These are phyloP conservation scores for Globisporangium perplexum DNA, from an alignment of 352 stramenopile genomes.

Conservation along the genomic window DNA sequence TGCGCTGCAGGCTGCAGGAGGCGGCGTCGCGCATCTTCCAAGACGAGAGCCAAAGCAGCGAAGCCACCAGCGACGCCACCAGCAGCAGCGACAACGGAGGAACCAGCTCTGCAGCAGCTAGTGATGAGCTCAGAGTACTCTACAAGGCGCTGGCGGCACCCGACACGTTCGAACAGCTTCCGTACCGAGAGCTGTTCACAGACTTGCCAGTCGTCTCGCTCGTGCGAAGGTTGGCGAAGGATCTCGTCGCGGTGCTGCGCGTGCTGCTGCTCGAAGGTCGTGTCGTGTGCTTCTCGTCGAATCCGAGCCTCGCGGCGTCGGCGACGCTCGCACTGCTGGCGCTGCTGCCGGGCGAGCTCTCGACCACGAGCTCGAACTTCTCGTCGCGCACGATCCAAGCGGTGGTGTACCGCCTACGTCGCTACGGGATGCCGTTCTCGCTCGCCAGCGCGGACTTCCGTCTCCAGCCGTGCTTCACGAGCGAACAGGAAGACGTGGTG, in stretches of 20 bases:
- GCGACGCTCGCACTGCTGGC: constrained; percentile 47
- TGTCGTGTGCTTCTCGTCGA: constrained; percentile 69
- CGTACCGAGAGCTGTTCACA: constrained; percentile 31
- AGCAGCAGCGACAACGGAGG: not conserved
- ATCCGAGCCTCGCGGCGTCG: constrained; percentile 40
- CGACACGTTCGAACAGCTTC: constrained; percentile 26
- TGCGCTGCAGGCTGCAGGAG: constrained; percentile 30
- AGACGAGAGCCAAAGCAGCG: constrained; percentile 1
- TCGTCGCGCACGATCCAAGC: constrained; percentile 35
- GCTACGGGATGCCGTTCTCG: constrained; percentile 40
- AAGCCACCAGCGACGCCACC: too few relatives aligned
- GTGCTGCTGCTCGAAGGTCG: constrained; percentile 72
- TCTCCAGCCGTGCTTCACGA: constrained; percentile 46
- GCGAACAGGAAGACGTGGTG: constrained; percentile 18
- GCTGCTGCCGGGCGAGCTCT: constrained; percentile 43
- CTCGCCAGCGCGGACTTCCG: constrained; percentile 31
- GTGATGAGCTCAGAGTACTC: constrained; percentile 22
- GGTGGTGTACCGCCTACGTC: constrained; percentile 29
- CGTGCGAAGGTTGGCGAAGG: constrained; percentile 39
- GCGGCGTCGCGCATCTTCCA: constrained; percentile 30
- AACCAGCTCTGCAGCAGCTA: not conserved
- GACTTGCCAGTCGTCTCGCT: constrained; percentile 43
- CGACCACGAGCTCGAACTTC: constrained; percentile 21
- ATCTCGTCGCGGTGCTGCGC: constrained; percentile 61
- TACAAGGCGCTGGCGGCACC: constrained; percentile 18